Conservation (phyloP, 2,329 filamentous ascomycete species). For the Penicillium occitanis region DNA sequence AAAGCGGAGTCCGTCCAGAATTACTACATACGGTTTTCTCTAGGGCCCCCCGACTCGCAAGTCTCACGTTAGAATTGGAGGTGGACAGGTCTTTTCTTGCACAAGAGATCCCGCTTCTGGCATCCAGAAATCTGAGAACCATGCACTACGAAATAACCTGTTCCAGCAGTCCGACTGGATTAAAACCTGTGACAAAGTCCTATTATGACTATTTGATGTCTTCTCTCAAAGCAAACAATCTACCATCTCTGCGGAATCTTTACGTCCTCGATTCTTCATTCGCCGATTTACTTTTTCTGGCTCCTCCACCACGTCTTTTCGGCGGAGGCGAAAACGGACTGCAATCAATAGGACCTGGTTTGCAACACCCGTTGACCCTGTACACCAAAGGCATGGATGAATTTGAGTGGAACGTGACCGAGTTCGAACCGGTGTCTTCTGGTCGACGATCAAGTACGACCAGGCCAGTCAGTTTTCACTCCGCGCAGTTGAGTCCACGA, state of each 20-base stretch:
- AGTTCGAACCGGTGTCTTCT: conserved; percentile 51
- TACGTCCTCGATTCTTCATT: conserved; percentile 86
- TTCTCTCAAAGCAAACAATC: conserved; percentile 73
- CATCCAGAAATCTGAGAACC: conserved; percentile 66
- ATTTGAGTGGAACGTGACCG: conserved; percentile 66
- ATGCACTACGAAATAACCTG: conserved; percentile 79
- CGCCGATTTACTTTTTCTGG: conserved; percentile 73
- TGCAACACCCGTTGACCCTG: conserved; percentile 61
- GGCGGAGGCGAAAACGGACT: conserved; percentile 38
- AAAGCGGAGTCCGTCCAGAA: conserved; percentile 62
- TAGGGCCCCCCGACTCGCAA: conserved; percentile 42
- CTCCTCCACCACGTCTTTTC: conserved; percentile 61
- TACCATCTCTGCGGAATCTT: conserved; percentile 72
- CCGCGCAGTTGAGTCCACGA: conserved; percentile 51
- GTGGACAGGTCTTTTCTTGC: conserved; percentile 59
- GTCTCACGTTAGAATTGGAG: conserved; percentile 56
- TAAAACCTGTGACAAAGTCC: conserved; percentile 53
- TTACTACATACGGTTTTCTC: conserved; percentile 46
- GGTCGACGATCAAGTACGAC: conserved; percentile 41
- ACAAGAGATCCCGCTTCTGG: conserved; percentile 60
- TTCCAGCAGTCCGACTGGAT: conserved; percentile 56
- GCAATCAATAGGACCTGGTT: conserved; percentile 30
- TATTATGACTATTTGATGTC: conserved; percentile 85
- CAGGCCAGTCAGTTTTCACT: conserved; percentile 50
- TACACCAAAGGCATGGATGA: conserved; percentile 68